A percentile compares a stretch with the other conserved stretches of the same genome.
Conservation (phyloP, 441 rosid species). For the Hypseocharis bilobata region DNA sequence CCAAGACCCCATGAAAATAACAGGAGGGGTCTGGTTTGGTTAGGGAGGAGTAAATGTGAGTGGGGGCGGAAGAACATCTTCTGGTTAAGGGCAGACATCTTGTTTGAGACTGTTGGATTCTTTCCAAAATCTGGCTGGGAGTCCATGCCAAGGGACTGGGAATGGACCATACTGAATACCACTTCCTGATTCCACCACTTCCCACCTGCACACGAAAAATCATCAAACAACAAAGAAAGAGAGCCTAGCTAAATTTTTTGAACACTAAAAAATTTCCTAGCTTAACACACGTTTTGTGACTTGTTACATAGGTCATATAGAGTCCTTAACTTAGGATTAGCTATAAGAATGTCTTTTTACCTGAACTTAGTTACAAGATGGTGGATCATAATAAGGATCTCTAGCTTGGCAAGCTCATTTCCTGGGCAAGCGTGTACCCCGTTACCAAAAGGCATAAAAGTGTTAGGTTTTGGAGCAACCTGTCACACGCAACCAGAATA, state of each 20-base stretch:
- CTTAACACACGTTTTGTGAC: constrained; percentile 3
- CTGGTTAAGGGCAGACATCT: constrained; percentile 10
- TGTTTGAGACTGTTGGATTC: constrained; percentile 18
- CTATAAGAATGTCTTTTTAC: constrained; percentile 29
- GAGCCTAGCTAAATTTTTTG: background rate
- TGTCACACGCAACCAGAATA: constrained; percentile 23
- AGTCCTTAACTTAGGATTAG: too few relatives aligned
- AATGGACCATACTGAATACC: constrained; percentile 82
- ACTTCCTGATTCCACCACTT: constrained; percentile 45
- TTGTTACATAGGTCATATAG: too few relatives aligned
- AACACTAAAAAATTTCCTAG: background rate
- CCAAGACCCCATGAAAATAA: constrained; percentile 13
- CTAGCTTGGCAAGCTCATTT: constrained; percentile 80
- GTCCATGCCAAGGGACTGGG: constrained; percentile 68
- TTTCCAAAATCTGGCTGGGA: constrained; percentile 61
- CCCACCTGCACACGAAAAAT: constrained; percentile 49
- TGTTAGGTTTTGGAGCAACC: constrained; percentile 67
- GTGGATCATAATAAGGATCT: constrained; percentile 63
- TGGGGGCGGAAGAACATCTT: constrained; percentile 7
- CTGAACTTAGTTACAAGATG: constrained; percentile 60
- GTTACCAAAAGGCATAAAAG: constrained; percentile 79
- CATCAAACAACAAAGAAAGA: constrained; percentile 6
- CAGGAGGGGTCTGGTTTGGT: constrained; percentile 12
- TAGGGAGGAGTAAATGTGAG: constrained; percentile 7
- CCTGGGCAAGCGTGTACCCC: constrained; percentile 94